Evolutionary conservation across 805 yeast species (phyloP).

Genomic region (Starmera pachycereana): DNA sequence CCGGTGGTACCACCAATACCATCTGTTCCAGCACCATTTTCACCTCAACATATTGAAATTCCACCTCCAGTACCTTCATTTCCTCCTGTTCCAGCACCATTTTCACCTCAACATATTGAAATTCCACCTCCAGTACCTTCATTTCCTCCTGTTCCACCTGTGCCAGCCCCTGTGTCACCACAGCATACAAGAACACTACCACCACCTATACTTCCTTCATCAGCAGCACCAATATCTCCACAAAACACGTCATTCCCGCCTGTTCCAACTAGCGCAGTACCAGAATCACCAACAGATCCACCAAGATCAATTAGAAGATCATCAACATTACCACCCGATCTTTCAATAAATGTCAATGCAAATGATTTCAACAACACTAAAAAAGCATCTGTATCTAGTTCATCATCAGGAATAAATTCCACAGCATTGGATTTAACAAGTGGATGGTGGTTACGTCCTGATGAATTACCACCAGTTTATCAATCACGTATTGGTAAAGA

Average conservation of each 20-base stretch:
- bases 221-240: conserved; percentile 4
- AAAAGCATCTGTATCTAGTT: conserved; percentile 5
- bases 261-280: background rate
- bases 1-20: conserved; percentile 5
- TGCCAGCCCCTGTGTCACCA: conserved; percentile 12
- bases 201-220: conserved; percentile 7
- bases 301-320: background rate
- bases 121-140: conserved; percentile 14
- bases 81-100: conserved; percentile 4
- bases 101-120: background rate
- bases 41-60: background rate
- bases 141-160: conserved; percentile 8
- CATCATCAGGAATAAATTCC: conserved; percentile 2
- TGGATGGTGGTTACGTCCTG: conserved; percentile 57
- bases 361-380: conserved; percentile 2
- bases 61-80: conserved; percentile 16
- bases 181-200: conserved; percentile 11
- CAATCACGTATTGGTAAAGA: conserved; percentile 33
- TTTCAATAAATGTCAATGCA: no score
- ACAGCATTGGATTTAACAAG: conserved; percentile 21
- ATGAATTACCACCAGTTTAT: conserved; percentile 46
- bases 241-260: background rate
- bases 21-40: conserved; percentile 1
- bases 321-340: background rate
- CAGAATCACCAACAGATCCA: background rate